Evolutionary conservation across 495 filamentous ascomycete species (phyloP).

Genomic region (Staphylotrichum longicolle): DNA sequence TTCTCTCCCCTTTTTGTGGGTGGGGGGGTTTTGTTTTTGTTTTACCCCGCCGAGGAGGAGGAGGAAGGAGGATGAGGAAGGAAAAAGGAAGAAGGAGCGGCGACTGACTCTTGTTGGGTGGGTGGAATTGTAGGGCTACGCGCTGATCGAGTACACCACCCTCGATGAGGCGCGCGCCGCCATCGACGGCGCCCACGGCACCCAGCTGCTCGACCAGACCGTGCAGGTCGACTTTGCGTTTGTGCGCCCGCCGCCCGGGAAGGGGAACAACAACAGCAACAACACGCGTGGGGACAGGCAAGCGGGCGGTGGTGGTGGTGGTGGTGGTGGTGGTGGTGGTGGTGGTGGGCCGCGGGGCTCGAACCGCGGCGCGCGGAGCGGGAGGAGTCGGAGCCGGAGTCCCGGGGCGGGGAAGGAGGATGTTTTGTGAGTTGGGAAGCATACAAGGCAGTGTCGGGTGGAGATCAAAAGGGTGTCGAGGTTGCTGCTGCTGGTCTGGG

Average conservation of each 20-base stretch:
- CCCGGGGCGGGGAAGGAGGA: slow-evolving; percentile 37
- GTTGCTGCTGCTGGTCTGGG: no score
- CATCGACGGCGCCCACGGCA: slow-evolving; percentile 76
- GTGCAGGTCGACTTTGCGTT: slow-evolving; percentile 94
- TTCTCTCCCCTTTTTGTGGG: background rate
- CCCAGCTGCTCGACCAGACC: slow-evolving; percentile 88
- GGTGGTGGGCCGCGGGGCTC: slow-evolving; percentile 39
- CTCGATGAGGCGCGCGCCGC: slow-evolving; percentile 80
- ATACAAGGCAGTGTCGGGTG: background rate
- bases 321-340: slow-evolving; percentile 37
- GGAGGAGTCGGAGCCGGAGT: slow-evolving; percentile 46
- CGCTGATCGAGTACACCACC: slow-evolving; percentile 89
- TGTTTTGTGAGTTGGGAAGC: slow-evolving; percentile 7
- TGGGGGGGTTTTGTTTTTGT: background rate
- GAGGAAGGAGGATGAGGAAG: no score
- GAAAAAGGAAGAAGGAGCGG: no score
- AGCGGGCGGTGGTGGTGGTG: slow-evolving; percentile 41
- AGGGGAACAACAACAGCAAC: slow-evolving; percentile 36
- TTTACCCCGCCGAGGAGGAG: background rate
- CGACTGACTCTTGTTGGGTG: no score
- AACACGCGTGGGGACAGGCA: no score
- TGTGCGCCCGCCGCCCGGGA: slow-evolving; percentile 82
- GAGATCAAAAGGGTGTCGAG: background rate
- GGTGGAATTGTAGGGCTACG: slow-evolving; percentile 66
- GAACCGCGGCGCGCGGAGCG: slow-evolving; percentile 42